These are phyloP conservation scores for Anethum foeniculum DNA, from an alignment of 140 eudicot species.

Conservation along the genomic window DNA sequence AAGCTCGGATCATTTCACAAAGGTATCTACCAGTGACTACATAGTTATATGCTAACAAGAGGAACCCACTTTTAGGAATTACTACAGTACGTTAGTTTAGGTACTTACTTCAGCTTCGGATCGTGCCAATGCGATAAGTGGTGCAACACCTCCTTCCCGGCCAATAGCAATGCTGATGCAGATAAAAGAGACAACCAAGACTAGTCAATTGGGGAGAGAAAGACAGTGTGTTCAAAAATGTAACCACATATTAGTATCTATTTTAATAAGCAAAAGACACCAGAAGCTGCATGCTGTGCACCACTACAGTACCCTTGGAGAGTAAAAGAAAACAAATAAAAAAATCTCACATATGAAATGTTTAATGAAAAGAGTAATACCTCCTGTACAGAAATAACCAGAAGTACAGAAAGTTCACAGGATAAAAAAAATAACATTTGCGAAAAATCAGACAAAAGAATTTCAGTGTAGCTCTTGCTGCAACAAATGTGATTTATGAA, in stretches of 20 bases:
- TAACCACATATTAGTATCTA: background rate
- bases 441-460: background rate
- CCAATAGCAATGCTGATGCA: constrained; percentile 84
- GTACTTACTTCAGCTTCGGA: constrained; percentile 66
- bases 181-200: constrained; percentile 2
- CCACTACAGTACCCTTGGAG: background rate
- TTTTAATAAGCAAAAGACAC: background rate
- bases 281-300: background rate
- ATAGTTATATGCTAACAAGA: background rate
- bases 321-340: background rate
- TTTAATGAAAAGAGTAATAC: background rate
- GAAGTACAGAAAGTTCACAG: background rate
- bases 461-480: background rate
- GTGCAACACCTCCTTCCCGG: constrained; percentile 95
- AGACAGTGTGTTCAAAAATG: background rate
- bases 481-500: background rate
- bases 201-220: background rate
- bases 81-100: background rate
- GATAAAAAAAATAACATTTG: background rate
- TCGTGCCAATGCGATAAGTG: constrained; percentile 73
- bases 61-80: background rate
- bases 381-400: background rate
- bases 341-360: background rate
- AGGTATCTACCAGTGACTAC: background rate
- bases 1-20: background rate